These are phyloP conservation scores for Auricularia sp. DNA, from an alignment of 768 basidiomycete species.

Conservation along the genomic window DNA sequence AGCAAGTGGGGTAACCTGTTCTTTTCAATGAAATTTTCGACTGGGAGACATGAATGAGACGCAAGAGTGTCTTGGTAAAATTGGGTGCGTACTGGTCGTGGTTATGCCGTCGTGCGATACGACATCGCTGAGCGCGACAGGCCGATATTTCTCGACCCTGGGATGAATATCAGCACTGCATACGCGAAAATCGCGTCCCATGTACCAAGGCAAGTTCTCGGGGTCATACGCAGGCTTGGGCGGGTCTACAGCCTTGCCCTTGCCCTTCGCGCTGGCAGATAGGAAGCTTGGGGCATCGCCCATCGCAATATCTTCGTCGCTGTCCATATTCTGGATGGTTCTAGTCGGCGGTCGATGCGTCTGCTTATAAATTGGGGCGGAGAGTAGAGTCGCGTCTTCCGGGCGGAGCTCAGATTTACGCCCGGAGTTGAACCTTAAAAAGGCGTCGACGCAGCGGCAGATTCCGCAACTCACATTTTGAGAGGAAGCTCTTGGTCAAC, in stretches of 20 bases:
- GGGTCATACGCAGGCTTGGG: constrained; percentile 30
- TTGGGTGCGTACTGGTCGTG: constrained; percentile 61
- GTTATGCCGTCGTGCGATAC: constrained; percentile 97
- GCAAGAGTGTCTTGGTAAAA: not conserved
- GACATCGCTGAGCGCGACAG: constrained; percentile 82
- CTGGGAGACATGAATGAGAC: constrained; percentile 29
- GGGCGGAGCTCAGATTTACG: not conserved
- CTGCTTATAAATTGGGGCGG: not conserved
- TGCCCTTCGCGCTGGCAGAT: constrained; percentile 45
- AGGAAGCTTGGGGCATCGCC: constrained; percentile 27
- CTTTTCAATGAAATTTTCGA: constrained; percentile 93
- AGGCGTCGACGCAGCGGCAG: not conserved
- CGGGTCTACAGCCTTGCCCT: constrained; percentile 49
- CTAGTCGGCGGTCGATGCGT: not conserved
- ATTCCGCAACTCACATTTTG: constrained; percentile 1
- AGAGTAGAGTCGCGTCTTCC: not conserved
- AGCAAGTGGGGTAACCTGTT: constrained; percentile 89
- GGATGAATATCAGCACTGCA: constrained; percentile 1
- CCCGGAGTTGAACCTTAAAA: not conserved
- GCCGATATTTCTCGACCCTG: constrained; percentile 98
- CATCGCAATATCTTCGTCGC: constrained; percentile 47
- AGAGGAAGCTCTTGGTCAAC: constrained; percentile 52
- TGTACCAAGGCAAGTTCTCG: constrained; percentile 80
- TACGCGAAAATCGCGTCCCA: constrained; percentile 5
- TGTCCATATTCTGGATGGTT: constrained; percentile 34